phyloP scores from a whole-genome alignment of 1,139 yeast species.

The Yamadazyma triangularis region DNA sequence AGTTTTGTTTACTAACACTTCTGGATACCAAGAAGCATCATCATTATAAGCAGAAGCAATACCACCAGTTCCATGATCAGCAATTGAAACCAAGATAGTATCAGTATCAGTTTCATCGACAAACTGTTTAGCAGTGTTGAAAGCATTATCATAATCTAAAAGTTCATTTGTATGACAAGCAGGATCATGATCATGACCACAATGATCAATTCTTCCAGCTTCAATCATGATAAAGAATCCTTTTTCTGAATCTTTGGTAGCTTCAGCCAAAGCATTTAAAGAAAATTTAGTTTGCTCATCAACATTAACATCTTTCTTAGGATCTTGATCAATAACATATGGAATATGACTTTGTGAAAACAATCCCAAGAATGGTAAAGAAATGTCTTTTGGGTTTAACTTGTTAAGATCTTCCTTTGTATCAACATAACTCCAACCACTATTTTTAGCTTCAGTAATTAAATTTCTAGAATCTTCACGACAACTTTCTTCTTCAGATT shows the following conservation, averaged over 20 bases:
- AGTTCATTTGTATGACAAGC: constrained; percentile 34
- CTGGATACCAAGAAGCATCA: constrained; percentile 66
- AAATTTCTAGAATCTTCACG: constrained; percentile 67
- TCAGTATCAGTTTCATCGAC: constrained; percentile 63
- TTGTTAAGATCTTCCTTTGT: constrained; percentile 32
- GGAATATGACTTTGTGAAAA: constrained; percentile 73
- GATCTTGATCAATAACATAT: constrained; percentile 69
- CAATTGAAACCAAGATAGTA: constrained; percentile 70
- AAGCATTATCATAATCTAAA: constrained; percentile 66
- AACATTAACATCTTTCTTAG: constrained; percentile 58
- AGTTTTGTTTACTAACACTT: constrained; percentile 59
- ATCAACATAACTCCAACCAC: constrained; percentile 68
- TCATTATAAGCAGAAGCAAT: constrained; percentile 68
- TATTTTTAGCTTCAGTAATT: constrained; percentile 49
- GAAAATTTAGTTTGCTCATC: constrained; percentile 74
- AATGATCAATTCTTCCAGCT: constrained; percentile 89
- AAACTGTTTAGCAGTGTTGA: constrained; percentile 62
- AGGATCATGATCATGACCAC: constrained; percentile 87
- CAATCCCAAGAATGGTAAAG: constrained; percentile 68
- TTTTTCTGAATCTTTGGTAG: constrained; percentile 62
- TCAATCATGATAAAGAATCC: constrained; percentile 83
- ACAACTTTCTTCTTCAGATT: constrained; percentile 47
- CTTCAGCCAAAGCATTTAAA: constrained; percentile 54
- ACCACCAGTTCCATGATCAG: constrained; percentile 95
- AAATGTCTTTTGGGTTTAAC: constrained; percentile 39